phyloP scores from a whole-genome alignment of 768 basidiomycete genomes.

The Boletus eberwhitei region DNA sequence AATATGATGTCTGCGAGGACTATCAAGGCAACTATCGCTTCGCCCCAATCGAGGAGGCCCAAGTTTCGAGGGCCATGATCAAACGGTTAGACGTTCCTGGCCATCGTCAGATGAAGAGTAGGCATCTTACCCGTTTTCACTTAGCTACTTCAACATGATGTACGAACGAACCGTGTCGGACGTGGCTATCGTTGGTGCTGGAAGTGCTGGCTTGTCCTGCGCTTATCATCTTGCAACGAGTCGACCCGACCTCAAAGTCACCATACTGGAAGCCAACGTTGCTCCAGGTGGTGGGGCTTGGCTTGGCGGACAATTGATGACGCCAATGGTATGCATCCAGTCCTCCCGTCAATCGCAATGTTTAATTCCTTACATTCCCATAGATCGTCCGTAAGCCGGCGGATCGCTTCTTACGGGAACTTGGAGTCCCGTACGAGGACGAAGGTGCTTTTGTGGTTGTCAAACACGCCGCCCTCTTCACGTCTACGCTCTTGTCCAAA shows the following conservation, averaged over 20 bases:
- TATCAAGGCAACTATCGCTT: constrained; percentile 66
- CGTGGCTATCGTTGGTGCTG: constrained; percentile 74
- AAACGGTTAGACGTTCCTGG: constrained; percentile 43
- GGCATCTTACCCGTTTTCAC: constrained; percentile 1
- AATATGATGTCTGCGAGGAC: constrained; percentile 26
- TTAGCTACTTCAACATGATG: constrained; percentile 70
- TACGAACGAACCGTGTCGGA: constrained; percentile 74
- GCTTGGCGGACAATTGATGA: constrained; percentile 79
- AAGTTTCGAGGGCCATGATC: constrained; percentile 76
- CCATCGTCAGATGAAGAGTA: not conserved
- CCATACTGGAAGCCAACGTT: constrained; percentile 74
- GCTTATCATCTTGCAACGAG: constrained; percentile 68
- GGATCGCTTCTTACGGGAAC: constrained; percentile 62
- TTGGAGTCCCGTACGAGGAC: constrained; percentile 74
- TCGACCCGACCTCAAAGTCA: constrained; percentile 64
- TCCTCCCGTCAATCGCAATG: not conserved
- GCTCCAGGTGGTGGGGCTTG: constrained; percentile 77
- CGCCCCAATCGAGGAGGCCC: constrained; percentile 72
- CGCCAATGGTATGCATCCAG: constrained; percentile 55
- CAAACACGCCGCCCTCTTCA: constrained; percentile 80
- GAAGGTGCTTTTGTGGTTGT: constrained; percentile 77
- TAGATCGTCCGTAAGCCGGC: constrained; percentile 79
- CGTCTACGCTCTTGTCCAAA: constrained; percentile 67
- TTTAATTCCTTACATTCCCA: not conserved
- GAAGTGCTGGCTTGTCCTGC: constrained; percentile 66